Percentiles rank a stretch among this genome's conserved stretches.
Evolutionary conservation across 176 grass and related monocot genomes (phyloP).

Genomic region (Phoenix roebelenii): DNA sequence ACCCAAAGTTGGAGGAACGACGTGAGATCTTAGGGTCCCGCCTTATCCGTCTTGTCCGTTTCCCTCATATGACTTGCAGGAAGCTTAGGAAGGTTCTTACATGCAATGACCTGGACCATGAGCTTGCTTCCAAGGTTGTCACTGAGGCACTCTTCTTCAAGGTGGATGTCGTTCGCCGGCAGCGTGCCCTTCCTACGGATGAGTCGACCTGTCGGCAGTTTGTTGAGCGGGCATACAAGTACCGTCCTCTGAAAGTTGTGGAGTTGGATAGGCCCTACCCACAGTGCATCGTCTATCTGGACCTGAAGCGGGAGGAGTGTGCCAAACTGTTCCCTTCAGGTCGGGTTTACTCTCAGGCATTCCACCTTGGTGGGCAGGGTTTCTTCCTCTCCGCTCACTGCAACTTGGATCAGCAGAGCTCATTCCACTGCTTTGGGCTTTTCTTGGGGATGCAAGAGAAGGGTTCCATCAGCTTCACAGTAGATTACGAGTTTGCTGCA

Average conservation of each 20-base stretch:
- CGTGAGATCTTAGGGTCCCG: constrained; percentile 53
- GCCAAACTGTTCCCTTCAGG: constrained; percentile 48
- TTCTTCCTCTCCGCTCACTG: constrained; percentile 67
- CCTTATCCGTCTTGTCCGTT: constrained; percentile 48
- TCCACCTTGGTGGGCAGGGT: constrained; percentile 66
- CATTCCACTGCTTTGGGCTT: constrained; percentile 48
- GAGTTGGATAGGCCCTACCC: constrained; percentile 64
- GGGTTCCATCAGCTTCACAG: constrained; percentile 65
- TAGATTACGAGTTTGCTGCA: constrained; percentile 70
- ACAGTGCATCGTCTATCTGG: constrained; percentile 68
- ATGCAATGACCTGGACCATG: constrained; percentile 52
- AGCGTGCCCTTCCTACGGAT: constrained; percentile 41
- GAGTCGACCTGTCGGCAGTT: constrained; percentile 23
- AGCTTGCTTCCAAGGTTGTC: constrained; percentile 46
- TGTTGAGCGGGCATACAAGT: constrained; percentile 49
- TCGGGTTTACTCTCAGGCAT: constrained; percentile 48
- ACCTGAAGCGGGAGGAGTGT: constrained; percentile 74
- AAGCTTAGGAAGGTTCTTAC: constrained; percentile 62
- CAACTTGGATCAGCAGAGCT: constrained; percentile 45
- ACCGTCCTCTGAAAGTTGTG: constrained; percentile 73
- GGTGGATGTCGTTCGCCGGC: constrained; percentile 42
- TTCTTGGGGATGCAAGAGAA: constrained; percentile 97
- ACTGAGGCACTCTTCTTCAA: constrained; percentile 61
- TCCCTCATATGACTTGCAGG: constrained; percentile 62
- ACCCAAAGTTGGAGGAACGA: constrained; percentile 49